Evolutionary conservation across 345 rosid genomes (phyloP).

Genomic region (Gossypium mustelinum): DNA sequence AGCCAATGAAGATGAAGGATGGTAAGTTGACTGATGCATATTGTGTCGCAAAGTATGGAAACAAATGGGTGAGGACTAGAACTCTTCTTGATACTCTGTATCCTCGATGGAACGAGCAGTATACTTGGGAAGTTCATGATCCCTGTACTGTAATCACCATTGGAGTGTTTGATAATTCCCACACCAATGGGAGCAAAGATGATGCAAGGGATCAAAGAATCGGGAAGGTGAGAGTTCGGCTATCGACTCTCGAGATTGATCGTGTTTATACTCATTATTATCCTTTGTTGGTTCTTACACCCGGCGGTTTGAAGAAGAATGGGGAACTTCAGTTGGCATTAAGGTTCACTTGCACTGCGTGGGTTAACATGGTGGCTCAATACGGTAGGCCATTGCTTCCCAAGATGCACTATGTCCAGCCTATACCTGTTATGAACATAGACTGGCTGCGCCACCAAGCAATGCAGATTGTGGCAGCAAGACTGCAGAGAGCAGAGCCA

Average conservation of each 20-base stretch:
- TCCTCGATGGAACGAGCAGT: constrained; percentile 94
- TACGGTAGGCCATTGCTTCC: constrained; percentile 90
- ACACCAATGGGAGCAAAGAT: constrained; percentile 61
- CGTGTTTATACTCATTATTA: constrained; percentile 89
- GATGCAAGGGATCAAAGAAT: constrained; percentile 67
- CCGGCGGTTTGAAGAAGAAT: constrained; percentile 68
- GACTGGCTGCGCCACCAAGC: constrained; percentile 86
- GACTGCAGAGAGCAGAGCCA: constrained; percentile 84
- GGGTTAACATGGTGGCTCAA: constrained; percentile 83
- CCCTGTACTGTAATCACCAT: constrained; percentile 92
- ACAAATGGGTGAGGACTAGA: constrained; percentile 94
- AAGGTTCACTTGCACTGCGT: constrained; percentile 78
- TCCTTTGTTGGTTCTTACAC: constrained; percentile 71
- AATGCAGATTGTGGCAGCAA: constrained; percentile 70
- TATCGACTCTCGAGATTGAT: constrained; percentile 82
- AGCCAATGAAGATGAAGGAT: constrained; percentile 83
- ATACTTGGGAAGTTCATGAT: constrained; percentile 95
- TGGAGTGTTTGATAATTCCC: constrained; percentile 81
- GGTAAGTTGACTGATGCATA: constrained; percentile 81
- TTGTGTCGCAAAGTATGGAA: constrained; percentile 94
- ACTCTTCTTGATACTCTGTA: constrained; percentile 72
- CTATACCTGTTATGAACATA: constrained; percentile 67
- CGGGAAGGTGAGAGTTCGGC: constrained; percentile 87
- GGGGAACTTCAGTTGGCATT: constrained; percentile 94
- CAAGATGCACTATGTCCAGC: constrained; percentile 85